A percentile compares a stretch with the other conserved stretches of the same genome.
Evolutionary conservation across 495 filamentous ascomycete genomes (phyloP).

Genomic region (Neurospora discreta): DNA sequence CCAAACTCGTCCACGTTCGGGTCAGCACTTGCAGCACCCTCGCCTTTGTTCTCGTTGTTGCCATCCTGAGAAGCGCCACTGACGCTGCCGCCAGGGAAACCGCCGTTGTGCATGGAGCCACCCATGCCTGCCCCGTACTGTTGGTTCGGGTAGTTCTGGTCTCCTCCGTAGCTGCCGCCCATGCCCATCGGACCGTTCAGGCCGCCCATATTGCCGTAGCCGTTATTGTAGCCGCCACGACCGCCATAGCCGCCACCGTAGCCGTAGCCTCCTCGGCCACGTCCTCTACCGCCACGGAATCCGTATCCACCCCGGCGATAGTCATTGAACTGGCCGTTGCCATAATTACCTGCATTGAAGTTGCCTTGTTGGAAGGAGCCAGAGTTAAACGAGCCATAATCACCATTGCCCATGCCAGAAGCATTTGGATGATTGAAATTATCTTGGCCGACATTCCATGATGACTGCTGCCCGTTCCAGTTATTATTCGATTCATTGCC

Average conservation of each 20-base stretch:
- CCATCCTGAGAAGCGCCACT: not conserved
- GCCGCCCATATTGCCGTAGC: slow-evolving; percentile 3
- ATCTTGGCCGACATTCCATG: slow-evolving; percentile 67
- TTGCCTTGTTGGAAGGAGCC: slow-evolving; percentile 49
- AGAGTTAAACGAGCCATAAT: slow-evolving; percentile 71
- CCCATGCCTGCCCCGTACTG: slow-evolving; percentile 11
- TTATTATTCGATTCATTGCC: slow-evolving; percentile 45
- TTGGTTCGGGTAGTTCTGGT: slow-evolving; percentile 15
- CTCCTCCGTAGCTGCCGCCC: slow-evolving; percentile 27
- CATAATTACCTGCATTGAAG: slow-evolving; percentile 52
- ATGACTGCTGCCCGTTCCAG: slow-evolving; percentile 53
- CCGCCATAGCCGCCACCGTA: slow-evolving; percentile 42
- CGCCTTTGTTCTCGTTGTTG: slow-evolving; percentile 5
- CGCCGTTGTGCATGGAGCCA: slow-evolving; percentile 2
- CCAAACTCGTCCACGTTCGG: slow-evolving; percentile 44
- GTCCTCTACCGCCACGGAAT: slow-evolving; percentile 47
- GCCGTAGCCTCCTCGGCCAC: slow-evolving; percentile 42
- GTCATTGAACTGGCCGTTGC: slow-evolving; percentile 51
- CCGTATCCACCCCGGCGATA: slow-evolving; percentile 43
- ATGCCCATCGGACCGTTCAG: slow-evolving; percentile 10
- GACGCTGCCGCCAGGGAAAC: slow-evolving; percentile 7
- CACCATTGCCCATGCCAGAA: slow-evolving; percentile 62
- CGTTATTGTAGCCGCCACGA: slow-evolving; percentile 26
- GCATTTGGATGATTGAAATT: slow-evolving; percentile 63
- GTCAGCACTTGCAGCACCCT: slow-evolving; percentile 8